These are phyloP conservation scores for Moniliophthora roreri DNA, from an alignment of 1,284 basidiomycete species.

Conservation along the genomic window DNA sequence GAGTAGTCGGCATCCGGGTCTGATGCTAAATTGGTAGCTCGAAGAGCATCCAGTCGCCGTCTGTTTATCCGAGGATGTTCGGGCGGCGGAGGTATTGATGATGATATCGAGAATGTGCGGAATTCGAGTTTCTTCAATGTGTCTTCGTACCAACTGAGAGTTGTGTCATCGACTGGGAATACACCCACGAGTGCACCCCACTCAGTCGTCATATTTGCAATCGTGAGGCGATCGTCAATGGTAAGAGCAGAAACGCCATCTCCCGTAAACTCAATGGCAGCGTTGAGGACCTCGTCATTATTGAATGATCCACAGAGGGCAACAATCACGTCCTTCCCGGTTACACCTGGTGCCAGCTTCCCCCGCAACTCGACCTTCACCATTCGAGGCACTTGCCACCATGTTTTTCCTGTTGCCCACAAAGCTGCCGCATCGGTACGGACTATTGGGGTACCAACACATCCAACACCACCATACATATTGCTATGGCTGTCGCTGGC, in stretches of 20 bases:
- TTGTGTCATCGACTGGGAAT: slow-evolving; percentile 88
- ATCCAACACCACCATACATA: slow-evolving; percentile 98
- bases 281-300: slow-evolving; percentile 95
- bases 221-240: slow-evolving; percentile 93
- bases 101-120: slow-evolving; percentile 67
- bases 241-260: slow-evolving; percentile 80
- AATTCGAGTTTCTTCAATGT: slow-evolving; percentile 77
- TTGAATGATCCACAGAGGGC: slow-evolving; percentile 97
- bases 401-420: slow-evolving; percentile 98
- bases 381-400: slow-evolving; percentile 99
- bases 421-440: slow-evolving; percentile 92
- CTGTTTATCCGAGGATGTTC: slow-evolving; percentile 89
- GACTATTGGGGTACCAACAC: slow-evolving; percentile 96
- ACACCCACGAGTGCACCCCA: slow-evolving; percentile 97
- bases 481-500: slow-evolving; percentile 98
- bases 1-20: slow-evolving; percentile 85
- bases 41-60: slow-evolving; percentile 67
- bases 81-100: slow-evolving; percentile 65
- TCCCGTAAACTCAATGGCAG: slow-evolving; percentile 98
- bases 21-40: slow-evolving; percentile 57
- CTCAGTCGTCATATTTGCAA: slow-evolving; percentile 98
- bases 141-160: slow-evolving; percentile 89
- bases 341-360: slow-evolving; percentile 83
- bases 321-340: slow-evolving; percentile 98
- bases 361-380: slow-evolving; percentile 94